Conservation (phyloP, 345 rosid genomes). For the Durio zibethinus region DNA sequence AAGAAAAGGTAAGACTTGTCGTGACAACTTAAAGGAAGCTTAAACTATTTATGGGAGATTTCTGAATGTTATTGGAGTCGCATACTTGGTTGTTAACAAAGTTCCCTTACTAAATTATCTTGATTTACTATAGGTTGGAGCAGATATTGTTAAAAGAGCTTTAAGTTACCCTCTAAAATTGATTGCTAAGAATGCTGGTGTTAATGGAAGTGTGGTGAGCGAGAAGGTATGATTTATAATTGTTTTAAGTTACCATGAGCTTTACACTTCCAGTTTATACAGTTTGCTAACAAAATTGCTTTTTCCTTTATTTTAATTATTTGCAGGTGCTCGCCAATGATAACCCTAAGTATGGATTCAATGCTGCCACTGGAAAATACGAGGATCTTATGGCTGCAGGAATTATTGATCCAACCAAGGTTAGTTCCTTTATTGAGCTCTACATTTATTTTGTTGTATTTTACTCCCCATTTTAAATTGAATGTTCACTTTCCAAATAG, state of each 20-base stretch:
- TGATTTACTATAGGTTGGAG: conserved; percentile 61
- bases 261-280: not conserved
- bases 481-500: not conserved
- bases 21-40: not conserved
- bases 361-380: conserved; percentile 90
- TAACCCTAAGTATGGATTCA: conserved; percentile 65
- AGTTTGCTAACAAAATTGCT: not conserved
- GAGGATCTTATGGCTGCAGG: conserved; percentile 96
- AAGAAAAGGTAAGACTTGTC: conserved; percentile 58
- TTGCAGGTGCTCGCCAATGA: conserved; percentile 75
- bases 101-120: not conserved
- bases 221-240: conserved; percentile 51
- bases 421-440: conserved; percentile 12
- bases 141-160: conserved; percentile 87
- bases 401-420: conserved; percentile 93
- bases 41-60: not conserved
- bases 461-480: not conserved
- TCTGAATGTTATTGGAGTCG: not conserved
- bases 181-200: conserved; percentile 93
- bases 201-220: conserved; percentile 89
- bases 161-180: conserved; percentile 77
- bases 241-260: not conserved
- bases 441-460: not conserved
- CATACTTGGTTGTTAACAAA: not conserved
- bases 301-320: not conserved